phyloP scores from a whole-genome alignment of 106 monocot species.

The Dioscorea zingiberensis region DNA sequence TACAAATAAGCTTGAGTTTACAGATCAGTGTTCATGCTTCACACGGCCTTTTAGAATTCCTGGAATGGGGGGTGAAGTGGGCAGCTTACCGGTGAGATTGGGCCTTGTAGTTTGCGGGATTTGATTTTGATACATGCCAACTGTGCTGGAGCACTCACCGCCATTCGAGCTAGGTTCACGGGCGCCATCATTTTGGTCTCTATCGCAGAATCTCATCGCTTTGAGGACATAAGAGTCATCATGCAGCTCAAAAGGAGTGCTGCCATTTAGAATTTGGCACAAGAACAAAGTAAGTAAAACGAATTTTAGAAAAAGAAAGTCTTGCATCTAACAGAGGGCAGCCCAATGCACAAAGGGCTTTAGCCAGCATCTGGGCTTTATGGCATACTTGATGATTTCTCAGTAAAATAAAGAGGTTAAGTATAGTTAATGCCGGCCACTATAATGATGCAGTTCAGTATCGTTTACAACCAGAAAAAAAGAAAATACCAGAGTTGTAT shows the following conservation, averaged over 20 bases:
- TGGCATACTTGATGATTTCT: too few relatives aligned
- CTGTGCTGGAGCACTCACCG: slow-evolving; percentile 40
- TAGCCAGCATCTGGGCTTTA: too few relatives aligned
- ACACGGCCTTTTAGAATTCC: slow-evolving; percentile 73
- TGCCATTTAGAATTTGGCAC: slow-evolving; percentile 23
- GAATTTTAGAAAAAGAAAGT: too few relatives aligned
- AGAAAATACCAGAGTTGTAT: too few relatives aligned
- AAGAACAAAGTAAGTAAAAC: too few relatives aligned
- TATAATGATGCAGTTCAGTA: too few relatives aligned
- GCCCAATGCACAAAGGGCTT: background rate
- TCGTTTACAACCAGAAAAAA: too few relatives aligned
- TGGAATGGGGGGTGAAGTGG: slow-evolving; percentile 61
- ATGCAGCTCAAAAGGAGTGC: slow-evolving; percentile 92
- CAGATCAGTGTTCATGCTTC: slow-evolving; percentile 52
- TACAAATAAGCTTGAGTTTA: background rate
- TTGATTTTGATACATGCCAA: slow-evolving; percentile 23
- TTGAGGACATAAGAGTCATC: slow-evolving; percentile 88
- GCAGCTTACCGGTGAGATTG: slow-evolving; percentile 21
- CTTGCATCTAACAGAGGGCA: background rate
- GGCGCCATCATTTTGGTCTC: slow-evolving; percentile 31
- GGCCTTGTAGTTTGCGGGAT: slow-evolving; percentile 19
- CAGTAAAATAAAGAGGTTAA: too few relatives aligned
- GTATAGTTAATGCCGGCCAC: too few relatives aligned
- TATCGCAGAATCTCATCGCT: slow-evolving; percentile 74
- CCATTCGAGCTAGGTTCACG: slow-evolving; percentile 29